Conservation (phyloP, 495 filamentous ascomycete genomes). For the Xylaria sp. region DNA sequence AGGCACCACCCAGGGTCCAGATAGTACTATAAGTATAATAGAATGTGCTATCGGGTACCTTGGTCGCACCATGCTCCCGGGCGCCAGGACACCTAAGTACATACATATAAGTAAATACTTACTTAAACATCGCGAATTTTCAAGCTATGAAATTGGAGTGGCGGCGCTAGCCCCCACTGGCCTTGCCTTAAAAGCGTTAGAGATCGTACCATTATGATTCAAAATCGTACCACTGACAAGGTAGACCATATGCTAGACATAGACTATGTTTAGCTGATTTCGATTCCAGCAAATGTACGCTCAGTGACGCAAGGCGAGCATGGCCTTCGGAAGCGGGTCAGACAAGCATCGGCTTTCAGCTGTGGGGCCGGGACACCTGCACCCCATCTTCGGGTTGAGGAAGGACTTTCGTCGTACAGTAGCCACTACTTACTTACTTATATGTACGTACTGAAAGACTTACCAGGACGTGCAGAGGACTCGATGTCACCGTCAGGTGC, state of each 20-base stretch:
- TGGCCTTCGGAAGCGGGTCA: background rate
- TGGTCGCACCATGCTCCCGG: background rate
- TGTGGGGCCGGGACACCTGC: background rate
- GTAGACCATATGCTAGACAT: background rate
- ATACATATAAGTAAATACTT: no score
- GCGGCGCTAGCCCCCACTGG: slow-evolving; percentile 17
- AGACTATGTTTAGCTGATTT: slow-evolving; percentile 1
- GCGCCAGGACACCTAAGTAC: background rate
- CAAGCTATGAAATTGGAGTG: slow-evolving; percentile 1
- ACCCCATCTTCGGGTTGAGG: background rate
- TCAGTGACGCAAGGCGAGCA: background rate
- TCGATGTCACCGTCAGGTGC: background rate
- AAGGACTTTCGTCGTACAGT: background rate
- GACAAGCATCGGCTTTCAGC: background rate
- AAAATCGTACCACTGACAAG: slow-evolving; percentile 2
- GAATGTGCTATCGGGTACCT: slow-evolving; percentile 1
- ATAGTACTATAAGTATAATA: no score
- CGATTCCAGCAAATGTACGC: background rate
- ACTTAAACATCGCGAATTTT: slow-evolving; percentile 6
- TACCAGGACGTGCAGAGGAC: no score
- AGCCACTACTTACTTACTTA: no score
- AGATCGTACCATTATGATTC: slow-evolving; percentile 2
- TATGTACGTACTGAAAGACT: background rate
- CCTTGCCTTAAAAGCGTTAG: background rate
- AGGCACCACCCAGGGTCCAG: background rate